Evolutionary conservation across 495 filamentous ascomycete genomes (phyloP), one percentile per base, ranked within the genome.

Genomic region (Trichoderma orchidacearum): DNA sequence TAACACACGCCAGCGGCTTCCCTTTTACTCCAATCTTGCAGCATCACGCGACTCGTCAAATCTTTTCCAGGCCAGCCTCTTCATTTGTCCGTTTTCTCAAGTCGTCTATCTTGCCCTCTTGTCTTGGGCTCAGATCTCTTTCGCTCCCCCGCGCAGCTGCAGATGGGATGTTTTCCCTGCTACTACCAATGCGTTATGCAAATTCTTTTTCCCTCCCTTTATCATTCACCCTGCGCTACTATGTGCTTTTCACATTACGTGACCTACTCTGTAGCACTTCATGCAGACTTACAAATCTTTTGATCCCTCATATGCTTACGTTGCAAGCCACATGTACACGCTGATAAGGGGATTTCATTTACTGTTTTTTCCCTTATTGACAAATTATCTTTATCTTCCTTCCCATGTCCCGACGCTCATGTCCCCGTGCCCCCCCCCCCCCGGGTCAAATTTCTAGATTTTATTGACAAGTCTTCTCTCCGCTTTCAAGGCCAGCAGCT

Each of bases 401-500:
- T 23, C 21, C 41, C 41, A 25, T 17, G 15, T 48, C n/a, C 41
- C 41, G 18, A 35, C 32, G 32, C 32, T n/a, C 32, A 35, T 1
- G 1, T 5, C 32, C 32, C 32, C 12, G n/a, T 15, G 32, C 11
- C n/a, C 32, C 11, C 5, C 41, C 21, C 21, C 23, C n/a, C n/a
- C n/a, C n/a, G n/a, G n/a, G n/a, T 25, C 41, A n/a, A 48, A 15
- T 23, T 23, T 25, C 31, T 34, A 55, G 31, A 55, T 27, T 12
- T 23, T 36, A 23, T 71, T 71, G 48, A 69, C 69, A 51, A 63
- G 63, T 17, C 65, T 65, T 29, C 68, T 56, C 23, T 69, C 65
- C 15, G 86, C 84, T 64, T 83, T 79, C 61, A 97, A 71, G 54
- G 74, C 75, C 51, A 66, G 69, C 58, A 97, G 71, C 74, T 92